Evolutionary conservation across 495 filamentous ascomycete species (phyloP), one percentile per base, ranked within the genome.

Genomic region (Talaromyces nanjingensis): DNA sequence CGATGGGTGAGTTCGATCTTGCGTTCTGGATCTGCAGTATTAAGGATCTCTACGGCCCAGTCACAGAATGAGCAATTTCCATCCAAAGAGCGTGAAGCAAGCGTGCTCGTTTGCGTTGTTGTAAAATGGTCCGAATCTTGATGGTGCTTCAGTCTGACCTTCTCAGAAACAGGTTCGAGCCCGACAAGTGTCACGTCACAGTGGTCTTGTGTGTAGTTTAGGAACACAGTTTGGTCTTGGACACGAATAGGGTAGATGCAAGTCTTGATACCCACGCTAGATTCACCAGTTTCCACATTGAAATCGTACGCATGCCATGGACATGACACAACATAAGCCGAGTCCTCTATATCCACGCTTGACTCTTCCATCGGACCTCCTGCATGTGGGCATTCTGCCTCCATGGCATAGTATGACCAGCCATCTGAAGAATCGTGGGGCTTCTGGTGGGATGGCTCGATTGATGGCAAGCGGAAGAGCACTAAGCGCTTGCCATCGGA

Each of bases 281-380:
- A 83, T 69, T 82, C 80, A 59, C 81, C 81, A 1, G 81, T 83
- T 68, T 83, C 79, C 65, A 83, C 77, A 64, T 83, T 83, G 67
- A 83, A 83, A 65, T 83, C 81, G 70, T 83, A 83, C 4, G 81
- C 81, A 67, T 83, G 81, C 81, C 81, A 83, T 20, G 81, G 81
- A 62, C 81, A 83, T 0, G 80, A 82, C n/a, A 74, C 80, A 58
- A 83, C 70, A 62, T 83, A 83, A 0, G 77, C 78, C 0, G 80
- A 82, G 62, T 83, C 80, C 52, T 83, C 81, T 65, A 83, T 83
- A 61, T 83, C 81, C 37, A 83, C 72, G 20, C 72, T 70, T 0
- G 79, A 79, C 60, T 81, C 81, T 49, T 74, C 69, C 80, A 83
- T 82, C 0, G 80, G 80, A 0, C 80, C 81, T 14, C 81, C 81